Conservation (phyloP, 2,329 filamentous ascomycete species). For the Sphaerostilbella broomeana region DNA sequence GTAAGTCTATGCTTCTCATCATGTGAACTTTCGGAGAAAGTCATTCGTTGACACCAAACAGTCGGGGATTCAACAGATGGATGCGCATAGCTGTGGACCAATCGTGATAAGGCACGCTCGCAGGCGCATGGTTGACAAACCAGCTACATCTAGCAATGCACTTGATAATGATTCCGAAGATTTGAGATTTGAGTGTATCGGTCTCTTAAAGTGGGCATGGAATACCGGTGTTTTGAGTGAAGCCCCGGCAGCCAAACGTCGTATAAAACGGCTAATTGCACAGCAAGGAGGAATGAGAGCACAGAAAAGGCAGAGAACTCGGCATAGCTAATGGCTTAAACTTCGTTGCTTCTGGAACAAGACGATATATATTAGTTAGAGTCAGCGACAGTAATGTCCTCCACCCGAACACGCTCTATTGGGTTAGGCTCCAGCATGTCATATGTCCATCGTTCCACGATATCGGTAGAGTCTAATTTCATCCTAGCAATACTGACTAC, state of each 20-base stretch:
- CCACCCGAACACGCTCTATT: too few relatives aligned
- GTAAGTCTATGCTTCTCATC: neutral
- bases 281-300: too few relatives aligned
- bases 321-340: too few relatives aligned
- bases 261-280: neutral
- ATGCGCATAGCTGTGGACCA: neutral
- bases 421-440: too few relatives aligned
- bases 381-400: too few relatives aligned
- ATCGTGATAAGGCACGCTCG: neutral
- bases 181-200: neutral
- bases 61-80: neutral
- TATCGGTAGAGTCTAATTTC: too few relatives aligned
- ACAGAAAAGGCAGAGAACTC: too few relatives aligned
- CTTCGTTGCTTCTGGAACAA: too few relatives aligned
- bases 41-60: neutral
- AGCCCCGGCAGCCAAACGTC: neutral
- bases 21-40: neutral
- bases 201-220: neutral
- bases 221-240: neutral
- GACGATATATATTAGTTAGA: too few relatives aligned
- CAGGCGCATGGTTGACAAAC: neutral
- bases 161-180: neutral
- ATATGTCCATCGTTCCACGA: too few relatives aligned
- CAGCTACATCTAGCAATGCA: neutral
- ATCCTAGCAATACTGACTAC: too few relatives aligned